A percentile compares a stretch with the other conserved stretches of the same genome.
Conservation (phyloP, 2,329 filamentous ascomycete genomes). For the Colletotrichum navitas region DNA sequence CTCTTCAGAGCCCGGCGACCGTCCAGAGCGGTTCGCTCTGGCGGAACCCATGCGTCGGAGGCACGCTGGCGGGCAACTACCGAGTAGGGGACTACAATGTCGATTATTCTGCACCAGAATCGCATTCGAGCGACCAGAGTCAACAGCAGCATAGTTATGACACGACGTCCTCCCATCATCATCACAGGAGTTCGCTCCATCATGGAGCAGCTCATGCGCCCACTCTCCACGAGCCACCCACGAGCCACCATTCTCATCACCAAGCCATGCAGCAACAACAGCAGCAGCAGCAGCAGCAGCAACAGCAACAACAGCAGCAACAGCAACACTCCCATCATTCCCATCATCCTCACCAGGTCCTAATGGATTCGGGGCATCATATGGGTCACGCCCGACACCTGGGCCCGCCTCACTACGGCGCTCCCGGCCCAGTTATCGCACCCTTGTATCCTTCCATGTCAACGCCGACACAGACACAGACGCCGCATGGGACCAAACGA, state of each 20-base stretch:
- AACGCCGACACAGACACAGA: slow-evolving; percentile 55
- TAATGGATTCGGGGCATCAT: slow-evolving; percentile 66
- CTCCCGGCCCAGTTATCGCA: slow-evolving; percentile 61
- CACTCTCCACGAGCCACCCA: slow-evolving; percentile 60
- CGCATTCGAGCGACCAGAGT: slow-evolving; percentile 73
- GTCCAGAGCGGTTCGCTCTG: slow-evolving; percentile 83
- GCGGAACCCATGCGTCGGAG: slow-evolving; percentile 80
- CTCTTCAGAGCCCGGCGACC: slow-evolving; percentile 73
- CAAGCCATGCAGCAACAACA: slow-evolving; percentile 51
- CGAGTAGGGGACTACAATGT: slow-evolving; percentile 80
- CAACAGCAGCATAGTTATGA: slow-evolving; percentile 75
- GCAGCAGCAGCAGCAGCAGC: slow-evolving; percentile 47
- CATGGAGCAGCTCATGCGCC: slow-evolving; percentile 57
- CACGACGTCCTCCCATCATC: slow-evolving; percentile 50
- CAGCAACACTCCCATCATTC: slow-evolving; percentile 52
- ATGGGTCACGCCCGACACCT: slow-evolving; percentile 65
- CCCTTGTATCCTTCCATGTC: slow-evolving; percentile 65
- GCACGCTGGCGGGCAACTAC: slow-evolving; percentile 81
- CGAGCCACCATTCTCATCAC: slow-evolving; percentile 58
- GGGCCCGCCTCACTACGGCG: slow-evolving; percentile 66
- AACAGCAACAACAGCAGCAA: slow-evolving; percentile 51
- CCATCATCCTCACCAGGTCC: slow-evolving; percentile 65
- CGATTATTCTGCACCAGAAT: slow-evolving; percentile 78
- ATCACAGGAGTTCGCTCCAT: slow-evolving; percentile 62
- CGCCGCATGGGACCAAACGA: slow-evolving; percentile 59